Evolutionary conservation across 148 eudicot genomes (phyloP), one percentile per base, ranked within the genome.

Genomic region (Arbutus unedo): DNA sequence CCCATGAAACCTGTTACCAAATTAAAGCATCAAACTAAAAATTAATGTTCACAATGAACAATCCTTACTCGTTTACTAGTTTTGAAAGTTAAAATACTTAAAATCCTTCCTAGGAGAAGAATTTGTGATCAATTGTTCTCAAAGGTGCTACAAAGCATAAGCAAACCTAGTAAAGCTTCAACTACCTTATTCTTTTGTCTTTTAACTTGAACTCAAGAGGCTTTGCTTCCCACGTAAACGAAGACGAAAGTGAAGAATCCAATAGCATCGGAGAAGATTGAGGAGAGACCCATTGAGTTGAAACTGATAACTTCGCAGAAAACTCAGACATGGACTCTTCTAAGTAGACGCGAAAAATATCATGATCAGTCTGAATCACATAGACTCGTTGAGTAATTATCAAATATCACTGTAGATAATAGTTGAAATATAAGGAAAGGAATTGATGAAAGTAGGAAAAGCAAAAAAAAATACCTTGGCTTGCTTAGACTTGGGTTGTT

Each of bases 281-380:
- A 67, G 82, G 84, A 47, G 87, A 85, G 79, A 51, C 79, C 84
- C 57, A 57, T 60, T 18, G 80, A 51, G 75, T 62, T 59, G 74
- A 71, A 72, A 80, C 21, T 54, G 23, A 51, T 13, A 81, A 83
- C 88, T 81, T 62, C 51, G 88, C 70, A 13, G 38, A 55, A 55
- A 88, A 85, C 74, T 83, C 86, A 1, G 85, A 74, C 86, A 87
- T 82, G 8, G 84, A 60, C 73, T 88, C 90, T 38, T 83, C 83
- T 44, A 82, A 81, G 66, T 78, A 83, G 84, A 71, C 78, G 31
- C 55, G 55, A 8, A 54, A 74, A 80, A 45, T 67, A 57, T 81
- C 81, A 56, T 54, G 84, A 55, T 79, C 79, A 74, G 45, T 81
- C 90, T 88, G 78, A 4, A 85, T 21, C 68, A 72, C 60, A 31